phyloP scores from a whole-genome alignment of 441 rosid species.

The Euphorbia schlechtendalii region DNA sequence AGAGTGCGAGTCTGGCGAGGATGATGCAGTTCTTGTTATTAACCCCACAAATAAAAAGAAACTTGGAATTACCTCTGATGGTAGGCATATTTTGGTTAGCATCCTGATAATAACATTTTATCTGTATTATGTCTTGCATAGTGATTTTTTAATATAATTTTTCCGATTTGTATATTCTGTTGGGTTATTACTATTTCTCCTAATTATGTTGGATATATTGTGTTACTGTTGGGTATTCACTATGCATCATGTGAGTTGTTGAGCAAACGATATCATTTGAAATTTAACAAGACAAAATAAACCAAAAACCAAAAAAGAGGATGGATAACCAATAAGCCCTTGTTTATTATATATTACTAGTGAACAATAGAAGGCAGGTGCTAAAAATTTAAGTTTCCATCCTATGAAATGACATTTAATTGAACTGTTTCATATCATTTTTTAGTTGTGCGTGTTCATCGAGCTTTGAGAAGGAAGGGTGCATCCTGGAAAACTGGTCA shows the following conservation, averaged over 20 bases:
- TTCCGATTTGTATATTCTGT: neutral
- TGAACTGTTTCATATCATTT: conserved; percentile 14
- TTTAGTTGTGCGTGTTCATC: conserved; percentile 62
- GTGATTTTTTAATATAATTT: neutral
- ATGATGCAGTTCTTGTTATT: conserved; percentile 41
- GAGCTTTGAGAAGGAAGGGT: conserved; percentile 39
- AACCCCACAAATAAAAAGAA: conserved; percentile 38
- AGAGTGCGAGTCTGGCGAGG: conserved; percentile 51
- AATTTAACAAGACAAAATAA: neutral
- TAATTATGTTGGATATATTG: too few species aligned
- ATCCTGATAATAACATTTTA: neutral
- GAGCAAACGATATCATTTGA: neutral
- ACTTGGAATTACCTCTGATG: conserved; percentile 52
- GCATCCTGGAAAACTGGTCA: conserved; percentile 50
- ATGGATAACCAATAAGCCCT: neutral
- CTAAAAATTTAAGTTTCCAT: neutral
- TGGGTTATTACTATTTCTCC: neutral
- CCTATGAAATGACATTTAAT: neutral
- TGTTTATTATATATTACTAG: neutral
- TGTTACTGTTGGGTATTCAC: too few species aligned
- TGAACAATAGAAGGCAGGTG: neutral
- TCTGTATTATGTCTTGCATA: neutral
- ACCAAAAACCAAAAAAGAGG: neutral
- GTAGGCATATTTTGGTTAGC: conserved; percentile 28
- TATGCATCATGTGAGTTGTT: conserved; percentile 5